These are phyloP conservation scores for Trichoderma harzianum DNA, from an alignment of 2,329 filamentous ascomycete species.

Conservation along the genomic window DNA sequence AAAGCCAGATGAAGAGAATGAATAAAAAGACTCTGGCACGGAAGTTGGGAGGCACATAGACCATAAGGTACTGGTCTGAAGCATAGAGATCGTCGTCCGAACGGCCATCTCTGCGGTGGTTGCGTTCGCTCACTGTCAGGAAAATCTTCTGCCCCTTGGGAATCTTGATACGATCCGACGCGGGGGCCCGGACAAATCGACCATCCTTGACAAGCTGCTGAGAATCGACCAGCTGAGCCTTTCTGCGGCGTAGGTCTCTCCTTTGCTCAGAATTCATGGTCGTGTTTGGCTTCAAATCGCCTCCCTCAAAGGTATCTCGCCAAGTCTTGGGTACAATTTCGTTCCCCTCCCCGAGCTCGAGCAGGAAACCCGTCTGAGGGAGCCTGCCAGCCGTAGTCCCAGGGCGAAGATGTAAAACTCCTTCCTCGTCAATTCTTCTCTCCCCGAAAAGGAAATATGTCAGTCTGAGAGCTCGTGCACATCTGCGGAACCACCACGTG, in stretches of 20 bases:
- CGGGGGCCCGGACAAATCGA: slow-evolving; percentile 84
- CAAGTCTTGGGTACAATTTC: slow-evolving; percentile 54
- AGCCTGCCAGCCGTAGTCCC: slow-evolving; percentile 32
- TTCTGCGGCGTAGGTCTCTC: slow-evolving; percentile 36
- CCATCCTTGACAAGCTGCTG: slow-evolving; percentile 66
- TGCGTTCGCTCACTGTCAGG: slow-evolving; percentile 63
- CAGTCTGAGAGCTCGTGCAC: slow-evolving; percentile 73
- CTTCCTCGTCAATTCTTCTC: slow-evolving; percentile 76
- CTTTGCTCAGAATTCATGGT: slow-evolving; percentile 38
- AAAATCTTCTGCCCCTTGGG: slow-evolving; percentile 82
- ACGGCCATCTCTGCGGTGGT: slow-evolving; percentile 61
- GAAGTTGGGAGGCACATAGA: slow-evolving; percentile 85
- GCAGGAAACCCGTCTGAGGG: slow-evolving; percentile 42
- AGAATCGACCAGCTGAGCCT: slow-evolving; percentile 44
- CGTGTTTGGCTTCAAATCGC: slow-evolving; percentile 41
- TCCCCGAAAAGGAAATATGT: slow-evolving; percentile 94
- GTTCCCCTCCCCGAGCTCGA: slow-evolving; percentile 42
- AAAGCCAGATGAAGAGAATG: slow-evolving; percentile 87
- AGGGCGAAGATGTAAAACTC: slow-evolving; percentile 50
- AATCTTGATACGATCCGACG: slow-evolving; percentile 91
- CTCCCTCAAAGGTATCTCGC: slow-evolving; percentile 51
- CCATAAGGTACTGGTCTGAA: slow-evolving; percentile 62
- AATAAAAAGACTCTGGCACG: slow-evolving; percentile 76
- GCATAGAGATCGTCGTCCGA: slow-evolving; percentile 49
- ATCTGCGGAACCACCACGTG: slow-evolving; percentile 92